phyloP scores from a whole-genome alignment of 2,329 filamentous ascomycete genomes.

The Aspergillus ibericus region DNA sequence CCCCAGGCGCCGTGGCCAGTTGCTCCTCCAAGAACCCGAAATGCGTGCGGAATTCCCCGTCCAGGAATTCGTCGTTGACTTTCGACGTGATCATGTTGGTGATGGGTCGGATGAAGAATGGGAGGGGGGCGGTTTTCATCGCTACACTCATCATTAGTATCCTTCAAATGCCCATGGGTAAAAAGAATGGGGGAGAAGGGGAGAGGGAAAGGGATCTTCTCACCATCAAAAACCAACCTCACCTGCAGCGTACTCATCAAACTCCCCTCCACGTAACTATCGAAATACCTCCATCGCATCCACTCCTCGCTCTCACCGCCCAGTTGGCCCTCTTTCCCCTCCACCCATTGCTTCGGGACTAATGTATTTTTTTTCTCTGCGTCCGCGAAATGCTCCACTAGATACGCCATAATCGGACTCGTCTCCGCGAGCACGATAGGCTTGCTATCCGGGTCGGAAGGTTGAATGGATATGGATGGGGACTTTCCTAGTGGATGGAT shows the following conservation, averaged over 20 bases:
- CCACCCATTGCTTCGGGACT: conserved; percentile 52
- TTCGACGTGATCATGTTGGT: conserved; percentile 54
- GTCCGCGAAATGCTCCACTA: conserved; percentile 65
- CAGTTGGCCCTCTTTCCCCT: conserved; percentile 55
- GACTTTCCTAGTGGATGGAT: conserved; percentile 86
- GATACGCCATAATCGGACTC: conserved; percentile 76
- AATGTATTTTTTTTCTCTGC: conserved; percentile 32
- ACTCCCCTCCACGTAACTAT: conserved; percentile 84
- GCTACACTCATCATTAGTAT: conserved; percentile 20
- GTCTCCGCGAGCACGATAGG: conserved; percentile 75
- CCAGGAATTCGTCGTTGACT: conserved; percentile 41
- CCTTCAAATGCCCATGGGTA: too few species aligned
- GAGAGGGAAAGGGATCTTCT: conserved; percentile 22
- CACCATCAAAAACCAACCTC: conserved; percentile 61
- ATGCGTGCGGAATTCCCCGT: conserved; percentile 42
- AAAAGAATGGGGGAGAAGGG: neutral
- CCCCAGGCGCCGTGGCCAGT: conserved; percentile 43
- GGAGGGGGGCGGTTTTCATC: conserved; percentile 56
- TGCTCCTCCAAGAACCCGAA: conserved; percentile 48
- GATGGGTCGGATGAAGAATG: conserved; percentile 69
- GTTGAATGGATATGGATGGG: conserved; percentile 69
- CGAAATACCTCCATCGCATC: conserved; percentile 64
- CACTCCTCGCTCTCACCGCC: conserved; percentile 62
- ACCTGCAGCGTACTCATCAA: conserved; percentile 72
- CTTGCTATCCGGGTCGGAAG: conserved; percentile 38